A percentile compares a stretch with the other conserved stretches of the same genome.
Conservation (phyloP, 139 green algal genomes). For the Zygnema cylindricum region DNA sequence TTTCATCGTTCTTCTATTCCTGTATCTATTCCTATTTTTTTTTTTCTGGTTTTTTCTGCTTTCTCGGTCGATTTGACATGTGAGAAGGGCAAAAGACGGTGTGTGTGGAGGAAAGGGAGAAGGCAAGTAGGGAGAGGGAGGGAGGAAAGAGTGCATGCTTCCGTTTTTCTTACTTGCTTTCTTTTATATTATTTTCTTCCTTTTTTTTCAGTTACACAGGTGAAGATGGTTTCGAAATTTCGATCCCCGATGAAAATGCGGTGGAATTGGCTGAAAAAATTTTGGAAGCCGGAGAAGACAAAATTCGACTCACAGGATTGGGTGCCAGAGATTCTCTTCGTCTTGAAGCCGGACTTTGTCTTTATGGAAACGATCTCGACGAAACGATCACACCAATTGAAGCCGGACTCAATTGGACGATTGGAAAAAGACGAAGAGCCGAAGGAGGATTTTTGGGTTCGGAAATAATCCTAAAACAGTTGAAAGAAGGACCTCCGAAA, state of each 20-base stretch:
- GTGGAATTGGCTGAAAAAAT: slow-evolving; percentile 81
- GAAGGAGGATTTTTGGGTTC: slow-evolving; percentile 92
- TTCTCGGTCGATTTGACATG: too few relatives aligned
- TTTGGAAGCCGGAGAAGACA: slow-evolving; percentile 62
- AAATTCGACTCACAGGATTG: slow-evolving; percentile 83
- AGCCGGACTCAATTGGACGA: slow-evolving; percentile 95
- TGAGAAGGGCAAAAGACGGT: too few relatives aligned
- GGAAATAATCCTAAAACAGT: slow-evolving; percentile 92
- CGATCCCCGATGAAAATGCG: slow-evolving; percentile 75
- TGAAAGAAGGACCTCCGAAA: slow-evolving; percentile 82
- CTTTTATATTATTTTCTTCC: too few relatives aligned
- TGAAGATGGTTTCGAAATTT: slow-evolving; percentile 99
- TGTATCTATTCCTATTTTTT: too few relatives aligned
- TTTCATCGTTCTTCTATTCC: too few relatives aligned
- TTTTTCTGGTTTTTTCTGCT: too few relatives aligned
- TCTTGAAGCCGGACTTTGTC: slow-evolving; percentile 96
- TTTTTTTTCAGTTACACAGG: slow-evolving; percentile 92
- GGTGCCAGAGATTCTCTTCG: slow-evolving; percentile 91
- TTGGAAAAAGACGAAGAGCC: slow-evolving; percentile 87
- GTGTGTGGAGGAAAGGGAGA: too few relatives aligned
- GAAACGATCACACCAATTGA: slow-evolving; percentile 93
- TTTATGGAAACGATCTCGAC: slow-evolving; percentile 98
- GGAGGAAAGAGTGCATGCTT: too few relatives aligned
- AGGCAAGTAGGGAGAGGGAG: too few relatives aligned
- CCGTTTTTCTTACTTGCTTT: too few relatives aligned